Evolutionary conservation across 225 moss, liverwort and hornwort species (phyloP).

Genomic region (Polytrichum commune): DNA sequence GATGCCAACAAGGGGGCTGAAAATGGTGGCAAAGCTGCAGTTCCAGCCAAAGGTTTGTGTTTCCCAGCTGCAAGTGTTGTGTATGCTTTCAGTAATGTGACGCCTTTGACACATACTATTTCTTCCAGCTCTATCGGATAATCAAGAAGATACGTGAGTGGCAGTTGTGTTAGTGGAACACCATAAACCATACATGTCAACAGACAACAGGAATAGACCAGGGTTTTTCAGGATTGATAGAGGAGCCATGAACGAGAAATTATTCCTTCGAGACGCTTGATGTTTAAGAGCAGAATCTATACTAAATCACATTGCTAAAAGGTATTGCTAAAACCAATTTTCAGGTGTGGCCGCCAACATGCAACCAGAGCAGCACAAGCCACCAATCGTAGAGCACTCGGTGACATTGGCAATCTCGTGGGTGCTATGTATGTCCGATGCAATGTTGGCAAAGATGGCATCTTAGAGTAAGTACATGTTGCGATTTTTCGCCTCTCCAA

Average conservation of each 20-base stretch:
- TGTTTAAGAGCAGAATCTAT: neutral
- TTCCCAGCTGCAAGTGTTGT: too few species aligned
- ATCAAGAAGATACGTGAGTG: too few species aligned
- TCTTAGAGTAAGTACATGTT: slow-evolving; percentile 26
- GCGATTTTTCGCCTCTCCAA: neutral
- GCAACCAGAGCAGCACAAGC: slow-evolving; percentile 52
- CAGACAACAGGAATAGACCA: too few species aligned
- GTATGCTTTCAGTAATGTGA: too few species aligned
- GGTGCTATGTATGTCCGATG: slow-evolving; percentile 84
- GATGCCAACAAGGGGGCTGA: slow-evolving; percentile 59
- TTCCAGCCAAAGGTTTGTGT: slow-evolving; percentile 34
- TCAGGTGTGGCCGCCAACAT: slow-evolving; percentile 24
- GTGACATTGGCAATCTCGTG: slow-evolving; percentile 93
- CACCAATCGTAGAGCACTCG: slow-evolving; percentile 79
- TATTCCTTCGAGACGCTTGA: neutral
- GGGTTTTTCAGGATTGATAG: too few species aligned
- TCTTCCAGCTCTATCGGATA: too few species aligned
- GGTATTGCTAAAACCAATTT: neutral
- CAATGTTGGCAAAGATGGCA: slow-evolving; percentile 78
- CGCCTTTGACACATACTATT: too few species aligned
- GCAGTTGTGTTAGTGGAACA: too few species aligned
- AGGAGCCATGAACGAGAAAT: too few species aligned
- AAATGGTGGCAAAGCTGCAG: slow-evolving; percentile 39
- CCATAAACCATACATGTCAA: too few species aligned
- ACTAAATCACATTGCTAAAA: too few species aligned